These are phyloP conservation scores for Cryphonectria parasitica DNA, from an alignment of 2,329 filamentous ascomycete genomes.

Conservation along the genomic window DNA sequence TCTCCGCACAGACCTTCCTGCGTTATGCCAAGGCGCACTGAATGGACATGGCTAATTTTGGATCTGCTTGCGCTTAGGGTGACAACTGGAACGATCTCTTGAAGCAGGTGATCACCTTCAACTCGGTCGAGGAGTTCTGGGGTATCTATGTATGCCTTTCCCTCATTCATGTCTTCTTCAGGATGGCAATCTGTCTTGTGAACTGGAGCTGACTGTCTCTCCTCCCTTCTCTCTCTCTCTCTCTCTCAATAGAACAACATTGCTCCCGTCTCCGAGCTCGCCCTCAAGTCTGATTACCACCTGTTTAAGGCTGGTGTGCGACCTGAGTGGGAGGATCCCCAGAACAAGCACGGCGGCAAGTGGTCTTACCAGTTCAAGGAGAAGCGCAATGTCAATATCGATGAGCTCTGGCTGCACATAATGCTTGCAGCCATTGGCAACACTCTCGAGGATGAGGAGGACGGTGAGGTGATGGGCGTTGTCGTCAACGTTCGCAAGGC, in stretches of 20 bases:
- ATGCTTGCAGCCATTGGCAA: slow-evolving; percentile 97
- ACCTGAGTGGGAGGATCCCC: slow-evolving; percentile 96
- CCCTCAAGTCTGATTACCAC: slow-evolving; percentile 98
- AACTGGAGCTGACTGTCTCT: slow-evolving; percentile 9
- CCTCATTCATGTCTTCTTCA: too few species aligned
- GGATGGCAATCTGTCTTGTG: slow-evolving; percentile 19
- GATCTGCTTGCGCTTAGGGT: slow-evolving; percentile 59
- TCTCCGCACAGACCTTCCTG: background rate
- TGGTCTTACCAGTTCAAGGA: slow-evolving; percentile 99
- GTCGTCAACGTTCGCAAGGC: slow-evolving; percentile 98
- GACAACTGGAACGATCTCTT: slow-evolving; percentile 99
- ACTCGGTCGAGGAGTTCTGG: slow-evolving; percentile 99
- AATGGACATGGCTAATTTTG: slow-evolving; percentile 35
- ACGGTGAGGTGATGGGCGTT: slow-evolving; percentile 98
- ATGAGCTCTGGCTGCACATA: slow-evolving; percentile 94
- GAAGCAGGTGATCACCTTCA: slow-evolving; percentile 98
- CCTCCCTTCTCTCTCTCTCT: background rate
- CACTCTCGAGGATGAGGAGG: slow-evolving; percentile 91
- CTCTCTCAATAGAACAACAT: slow-evolving; percentile 82
- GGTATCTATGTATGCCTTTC: slow-evolving; percentile 84
- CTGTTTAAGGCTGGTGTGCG: slow-evolving; percentile 98
- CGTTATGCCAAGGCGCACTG: slow-evolving; percentile 30
- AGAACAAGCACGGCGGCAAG: slow-evolving; percentile 99
- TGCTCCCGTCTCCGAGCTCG: slow-evolving; percentile 90
- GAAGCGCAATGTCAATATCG: slow-evolving; percentile 88